Evolutionary conservation across 257 asterid genomes (phyloP).

Genomic region (Verbascum thapsus): DNA sequence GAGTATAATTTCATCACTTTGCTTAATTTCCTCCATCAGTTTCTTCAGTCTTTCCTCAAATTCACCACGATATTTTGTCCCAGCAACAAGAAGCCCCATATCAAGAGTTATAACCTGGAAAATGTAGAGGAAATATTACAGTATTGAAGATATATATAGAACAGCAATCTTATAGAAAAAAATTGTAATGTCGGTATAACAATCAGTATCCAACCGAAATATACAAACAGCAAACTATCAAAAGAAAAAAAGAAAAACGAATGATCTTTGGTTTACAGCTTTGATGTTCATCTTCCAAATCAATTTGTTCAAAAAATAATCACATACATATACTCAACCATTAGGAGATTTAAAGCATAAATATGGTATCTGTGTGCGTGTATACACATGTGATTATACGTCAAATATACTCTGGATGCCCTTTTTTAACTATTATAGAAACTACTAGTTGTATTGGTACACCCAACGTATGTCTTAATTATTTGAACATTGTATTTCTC

Average conservation of each 20-base stretch:
- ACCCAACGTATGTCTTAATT: too few relatives aligned
- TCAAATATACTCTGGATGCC: background rate
- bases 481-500: too few relatives aligned
- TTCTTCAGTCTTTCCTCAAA: slow-evolving; percentile 95
- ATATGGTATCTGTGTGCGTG: background rate
- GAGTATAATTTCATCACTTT: slow-evolving; percentile 87
- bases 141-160: background rate
- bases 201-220: background rate
- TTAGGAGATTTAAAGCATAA: background rate
- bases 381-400: background rate
- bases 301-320: background rate
- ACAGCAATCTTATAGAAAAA: background rate
- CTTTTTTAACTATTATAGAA: background rate
- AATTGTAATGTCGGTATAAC: slow-evolving; percentile 8
- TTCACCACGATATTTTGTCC: slow-evolving; percentile 98
- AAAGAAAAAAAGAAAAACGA: background rate
- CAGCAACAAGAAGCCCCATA: slow-evolving; percentile 97
- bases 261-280: background rate
- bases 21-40: slow-evolving; percentile 93
- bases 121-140: slow-evolving; percentile 13
- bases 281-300: background rate
- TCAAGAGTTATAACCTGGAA: slow-evolving; percentile 89
- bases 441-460: too few relatives aligned
- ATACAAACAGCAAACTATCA: background rate
- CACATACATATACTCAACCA: background rate